Conservation (phyloP, 768 basidiomycete species). For the Rhodosporidiobolus sp. region DNA sequence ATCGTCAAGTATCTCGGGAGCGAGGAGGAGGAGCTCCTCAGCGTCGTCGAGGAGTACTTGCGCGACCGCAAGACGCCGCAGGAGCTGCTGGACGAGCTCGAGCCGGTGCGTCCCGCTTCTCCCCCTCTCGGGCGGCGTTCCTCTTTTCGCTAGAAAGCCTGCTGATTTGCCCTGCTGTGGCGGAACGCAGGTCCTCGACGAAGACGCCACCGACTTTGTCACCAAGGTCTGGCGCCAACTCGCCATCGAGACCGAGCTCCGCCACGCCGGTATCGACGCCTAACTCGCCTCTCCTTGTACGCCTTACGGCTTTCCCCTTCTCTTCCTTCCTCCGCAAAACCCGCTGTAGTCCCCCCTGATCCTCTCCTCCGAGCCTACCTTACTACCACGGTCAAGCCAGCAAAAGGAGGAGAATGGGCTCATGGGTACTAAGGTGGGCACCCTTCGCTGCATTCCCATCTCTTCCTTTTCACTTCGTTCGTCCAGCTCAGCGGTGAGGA, state of each 20-base stretch:
- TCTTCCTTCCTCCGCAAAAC: not conserved
- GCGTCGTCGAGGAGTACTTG: slow-evolving; percentile 41
- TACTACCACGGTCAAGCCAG: no score
- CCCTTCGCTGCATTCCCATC: no score
- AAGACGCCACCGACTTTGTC: slow-evolving; percentile 44
- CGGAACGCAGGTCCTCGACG: slow-evolving; percentile 42
- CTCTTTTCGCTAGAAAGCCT: no score
- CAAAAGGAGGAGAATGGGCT: no score
- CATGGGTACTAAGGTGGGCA: no score
- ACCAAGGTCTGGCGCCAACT: slow-evolving; percentile 37
- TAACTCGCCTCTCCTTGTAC: not conserved
- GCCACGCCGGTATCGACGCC: slow-evolving; percentile 18
- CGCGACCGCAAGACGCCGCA: slow-evolving; percentile 40
- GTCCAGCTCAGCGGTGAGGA: no score
- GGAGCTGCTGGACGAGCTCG: slow-evolving; percentile 44
- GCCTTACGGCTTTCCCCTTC: no score
- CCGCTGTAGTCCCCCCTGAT: not conserved
- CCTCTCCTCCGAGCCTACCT: not conserved
- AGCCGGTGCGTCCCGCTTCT: slow-evolving; percentile 40
- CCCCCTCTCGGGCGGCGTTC: no score
- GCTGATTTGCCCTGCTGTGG: no score
- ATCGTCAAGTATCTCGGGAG: slow-evolving; percentile 44
- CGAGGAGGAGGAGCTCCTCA: slow-evolving; percentile 44
- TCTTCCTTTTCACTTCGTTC: no score
- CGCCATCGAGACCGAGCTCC: slow-evolving; percentile 29